phyloP scores from a whole-genome alignment of 306 rosid genomes.

The Vigna nakashimae region DNA sequence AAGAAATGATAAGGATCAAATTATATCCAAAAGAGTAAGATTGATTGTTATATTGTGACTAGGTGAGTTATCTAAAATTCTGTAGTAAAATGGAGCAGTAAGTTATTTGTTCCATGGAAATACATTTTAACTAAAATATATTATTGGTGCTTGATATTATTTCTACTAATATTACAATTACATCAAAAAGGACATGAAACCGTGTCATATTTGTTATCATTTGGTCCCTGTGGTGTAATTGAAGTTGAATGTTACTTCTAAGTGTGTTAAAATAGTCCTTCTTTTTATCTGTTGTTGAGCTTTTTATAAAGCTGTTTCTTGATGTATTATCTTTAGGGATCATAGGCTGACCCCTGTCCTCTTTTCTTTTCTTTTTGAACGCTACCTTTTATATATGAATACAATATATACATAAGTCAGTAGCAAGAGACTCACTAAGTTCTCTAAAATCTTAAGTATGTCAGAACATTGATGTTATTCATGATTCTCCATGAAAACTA shows the following conservation, averaged over 20 bases:
- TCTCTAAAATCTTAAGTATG: neutral
- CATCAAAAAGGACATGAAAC: slow-evolving; percentile 22
- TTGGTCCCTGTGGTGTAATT: slow-evolving; percentile 2
- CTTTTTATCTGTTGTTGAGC: too few species aligned
- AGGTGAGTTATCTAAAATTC: neutral
- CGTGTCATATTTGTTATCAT: slow-evolving; percentile 20
- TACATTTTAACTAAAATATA: slow-evolving; percentile 14
- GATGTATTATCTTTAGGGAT: too few species aligned
- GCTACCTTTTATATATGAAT: too few species aligned
- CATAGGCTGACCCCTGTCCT: too few species aligned
- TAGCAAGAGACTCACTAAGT: too few species aligned
- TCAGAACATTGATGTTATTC: slow-evolving; percentile 12
- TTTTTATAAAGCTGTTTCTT: too few species aligned
- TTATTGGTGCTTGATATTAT: neutral
- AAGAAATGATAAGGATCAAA: neutral
- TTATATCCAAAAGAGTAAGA: neutral
- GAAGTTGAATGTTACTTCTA: slow-evolving; percentile 23
- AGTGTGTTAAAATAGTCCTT: too few species aligned
- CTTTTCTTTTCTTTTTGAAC: too few species aligned
- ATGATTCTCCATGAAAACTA: neutral
- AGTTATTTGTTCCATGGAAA: slow-evolving; percentile 20
- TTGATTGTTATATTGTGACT: neutral
- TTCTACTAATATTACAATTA: slow-evolving; percentile 22
- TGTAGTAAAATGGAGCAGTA: neutral
- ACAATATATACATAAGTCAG: too few species aligned